phyloP scores from a whole-genome alignment of 805 yeast genomes.

The Metschnikowia orientalis region DNA sequence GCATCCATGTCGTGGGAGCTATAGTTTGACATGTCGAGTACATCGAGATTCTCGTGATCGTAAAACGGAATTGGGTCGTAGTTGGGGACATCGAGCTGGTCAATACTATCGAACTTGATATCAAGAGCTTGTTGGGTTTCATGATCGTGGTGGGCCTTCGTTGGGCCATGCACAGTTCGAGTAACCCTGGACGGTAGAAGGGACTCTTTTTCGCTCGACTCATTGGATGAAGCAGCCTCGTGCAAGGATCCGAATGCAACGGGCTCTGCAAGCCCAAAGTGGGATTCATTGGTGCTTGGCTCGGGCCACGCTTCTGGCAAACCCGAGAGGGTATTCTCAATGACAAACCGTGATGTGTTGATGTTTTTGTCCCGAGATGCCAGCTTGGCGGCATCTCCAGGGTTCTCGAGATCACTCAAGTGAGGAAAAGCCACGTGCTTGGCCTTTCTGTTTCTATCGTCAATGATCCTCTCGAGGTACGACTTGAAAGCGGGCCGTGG shows the following conservation, averaged over 20 bases:
- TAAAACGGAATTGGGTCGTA: slow-evolving; percentile 13
- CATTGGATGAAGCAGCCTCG: slow-evolving; percentile 9
- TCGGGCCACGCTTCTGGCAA: slow-evolving; percentile 10
- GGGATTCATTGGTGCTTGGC: background rate
- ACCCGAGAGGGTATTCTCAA: slow-evolving; percentile 17
- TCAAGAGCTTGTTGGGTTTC: too few relatives aligned
- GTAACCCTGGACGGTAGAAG: slow-evolving; percentile 3
- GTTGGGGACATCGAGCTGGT: slow-evolving; percentile 14
- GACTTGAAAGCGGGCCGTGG: slow-evolving; percentile 20
- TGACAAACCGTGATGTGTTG: slow-evolving; percentile 15
- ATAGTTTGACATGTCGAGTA: background rate
- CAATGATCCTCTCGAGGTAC: slow-evolving; percentile 31
- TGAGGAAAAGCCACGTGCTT: slow-evolving; percentile 1
- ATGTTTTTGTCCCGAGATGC: slow-evolving; percentile 5
- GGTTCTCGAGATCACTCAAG: slow-evolving; percentile 9
- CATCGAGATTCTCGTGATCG: slow-evolving; percentile 5
- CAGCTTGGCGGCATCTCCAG: slow-evolving; percentile 3
- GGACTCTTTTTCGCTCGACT: slow-evolving; percentile 14
- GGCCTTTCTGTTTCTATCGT: slow-evolving; percentile 11
- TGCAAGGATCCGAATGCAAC: slow-evolving; percentile 13
- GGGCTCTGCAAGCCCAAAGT: slow-evolving; percentile 15
- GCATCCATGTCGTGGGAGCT: background rate
- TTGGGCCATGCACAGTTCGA: too few relatives aligned
- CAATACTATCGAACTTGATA: slow-evolving; percentile 11
- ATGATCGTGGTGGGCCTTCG: background rate